Percentiles rank a stretch among this genome's conserved stretches.
These are phyloP conservation scores for Carex arenaria DNA, from an alignment of 202 grass and related monocot species.

Conservation along the genomic window DNA sequence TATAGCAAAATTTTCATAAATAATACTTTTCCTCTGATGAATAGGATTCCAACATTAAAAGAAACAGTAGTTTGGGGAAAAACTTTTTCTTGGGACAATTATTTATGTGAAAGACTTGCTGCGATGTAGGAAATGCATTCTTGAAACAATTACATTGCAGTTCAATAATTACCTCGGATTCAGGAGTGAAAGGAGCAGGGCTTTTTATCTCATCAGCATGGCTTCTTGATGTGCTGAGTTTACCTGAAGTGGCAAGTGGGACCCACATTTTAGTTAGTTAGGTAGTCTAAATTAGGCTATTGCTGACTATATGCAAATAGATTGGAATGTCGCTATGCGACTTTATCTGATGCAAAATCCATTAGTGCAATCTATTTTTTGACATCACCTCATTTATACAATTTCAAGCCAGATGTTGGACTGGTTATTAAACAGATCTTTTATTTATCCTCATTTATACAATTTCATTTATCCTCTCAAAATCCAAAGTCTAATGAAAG, in stretches of 20 bases:
- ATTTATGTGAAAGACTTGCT: slow-evolving; percentile 27
- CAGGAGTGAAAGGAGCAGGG: slow-evolving; percentile 59
- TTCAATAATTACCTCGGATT: slow-evolving; percentile 50
- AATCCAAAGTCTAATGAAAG: neutral
- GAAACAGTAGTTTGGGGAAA: neutral
- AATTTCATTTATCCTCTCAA: neutral
- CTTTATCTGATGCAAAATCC: neutral
- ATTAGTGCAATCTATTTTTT: neutral
- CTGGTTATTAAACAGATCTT: too few species aligned
- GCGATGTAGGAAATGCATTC: neutral
- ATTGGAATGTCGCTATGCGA: neutral
- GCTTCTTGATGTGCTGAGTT: slow-evolving; percentile 55
- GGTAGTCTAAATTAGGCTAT: neutral
- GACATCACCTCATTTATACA: neutral
- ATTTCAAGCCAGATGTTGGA: neutral
- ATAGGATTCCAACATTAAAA: neutral
- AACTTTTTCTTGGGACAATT: neutral
- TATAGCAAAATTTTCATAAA: neutral
- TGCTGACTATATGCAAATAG: neutral
- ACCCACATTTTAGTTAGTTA: neutral
- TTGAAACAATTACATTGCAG: slow-evolving; percentile 15
- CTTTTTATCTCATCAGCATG: slow-evolving; percentile 72
- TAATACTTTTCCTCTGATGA: neutral
- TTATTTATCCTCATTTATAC: neutral
- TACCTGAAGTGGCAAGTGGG: slow-evolving; percentile 40